phyloP scores from a whole-genome alignment of 192 early-diverging fungal genomes.

The Coemansia sp. region DNA sequence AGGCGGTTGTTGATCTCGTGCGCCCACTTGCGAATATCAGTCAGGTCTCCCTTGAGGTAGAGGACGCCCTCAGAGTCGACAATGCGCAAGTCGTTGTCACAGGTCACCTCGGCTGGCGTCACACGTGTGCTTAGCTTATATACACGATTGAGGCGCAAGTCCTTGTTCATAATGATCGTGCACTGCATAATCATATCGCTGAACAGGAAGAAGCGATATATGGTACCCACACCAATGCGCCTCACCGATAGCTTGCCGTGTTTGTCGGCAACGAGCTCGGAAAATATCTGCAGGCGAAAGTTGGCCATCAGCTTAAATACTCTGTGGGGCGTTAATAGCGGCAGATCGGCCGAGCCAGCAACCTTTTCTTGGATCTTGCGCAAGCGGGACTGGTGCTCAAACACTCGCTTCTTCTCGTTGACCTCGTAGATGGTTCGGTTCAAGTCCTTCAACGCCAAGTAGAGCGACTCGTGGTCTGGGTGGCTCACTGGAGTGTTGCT shows the following conservation, averaged over 20 bases:
- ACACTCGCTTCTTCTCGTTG: conserved; percentile 81
- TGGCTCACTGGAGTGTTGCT: conserved; percentile 70
- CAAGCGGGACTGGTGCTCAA: conserved; percentile 55
- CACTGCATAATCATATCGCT: conserved; percentile 71
- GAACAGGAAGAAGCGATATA: conserved; percentile 64
- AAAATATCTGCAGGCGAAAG: conserved; percentile 40
- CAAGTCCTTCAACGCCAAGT: conserved; percentile 66
- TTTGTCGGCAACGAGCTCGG: conserved; percentile 13
- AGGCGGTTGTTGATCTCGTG: conserved; percentile 50
- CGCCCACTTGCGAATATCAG: conserved; percentile 40
- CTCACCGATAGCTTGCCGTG: conserved; percentile 15
- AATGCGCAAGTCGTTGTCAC: conserved; percentile 43
- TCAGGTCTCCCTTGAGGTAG: conserved; percentile 38
- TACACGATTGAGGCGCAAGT: conserved; percentile 29
- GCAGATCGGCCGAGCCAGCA: conserved; percentile 41
- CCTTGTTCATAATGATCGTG: conserved; percentile 41
- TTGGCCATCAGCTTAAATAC: conserved; percentile 56
- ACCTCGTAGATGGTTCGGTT: conserved; percentile 70
- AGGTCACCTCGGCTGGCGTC: conserved; percentile 33
- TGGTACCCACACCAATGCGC: conserved; percentile 33
- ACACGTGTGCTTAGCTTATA: conserved; percentile 37
- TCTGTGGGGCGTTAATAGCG: conserved; percentile 57
- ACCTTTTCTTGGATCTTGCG: conserved; percentile 61
- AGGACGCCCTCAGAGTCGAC: conserved; percentile 37
- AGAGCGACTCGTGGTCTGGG: conserved; percentile 72